phyloP scores from a whole-genome alignment of 2,329 filamentous ascomycete genomes.

The Epichloe amarillans region DNA sequence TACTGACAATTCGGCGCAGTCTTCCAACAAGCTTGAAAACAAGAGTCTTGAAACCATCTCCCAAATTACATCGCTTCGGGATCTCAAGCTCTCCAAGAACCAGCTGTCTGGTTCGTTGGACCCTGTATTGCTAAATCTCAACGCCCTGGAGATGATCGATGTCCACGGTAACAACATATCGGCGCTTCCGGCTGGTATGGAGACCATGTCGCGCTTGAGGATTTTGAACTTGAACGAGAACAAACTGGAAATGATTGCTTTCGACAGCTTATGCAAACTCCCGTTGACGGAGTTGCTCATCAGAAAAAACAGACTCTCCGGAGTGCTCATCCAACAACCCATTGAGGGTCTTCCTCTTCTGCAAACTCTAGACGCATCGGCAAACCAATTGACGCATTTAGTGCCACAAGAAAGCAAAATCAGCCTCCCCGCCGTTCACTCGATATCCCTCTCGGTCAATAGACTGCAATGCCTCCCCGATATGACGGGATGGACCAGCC shows the following conservation, averaged over 20 bases:
- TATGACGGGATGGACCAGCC: constrained; percentile 57
- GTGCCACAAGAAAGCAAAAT: constrained; percentile 32
- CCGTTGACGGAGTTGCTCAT: constrained; percentile 62
- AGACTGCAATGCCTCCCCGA: constrained; percentile 60
- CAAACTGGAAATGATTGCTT: constrained; percentile 55
- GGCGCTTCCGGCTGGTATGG: constrained; percentile 52
- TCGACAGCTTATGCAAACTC: constrained; percentile 52
- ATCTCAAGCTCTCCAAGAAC: constrained; percentile 74
- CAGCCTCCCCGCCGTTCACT: constrained; percentile 57
- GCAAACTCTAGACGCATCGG: constrained; percentile 64
- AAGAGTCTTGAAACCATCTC: constrained; percentile 58
- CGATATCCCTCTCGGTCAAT: constrained; percentile 69
- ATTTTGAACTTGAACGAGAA: constrained; percentile 74
- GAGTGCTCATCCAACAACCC: constrained; percentile 53
- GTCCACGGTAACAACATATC: constrained; percentile 69
- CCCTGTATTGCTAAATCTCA: constrained; percentile 47
- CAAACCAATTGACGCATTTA: constrained; percentile 55
- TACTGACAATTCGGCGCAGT: constrained; percentile 31
- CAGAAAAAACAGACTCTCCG: constrained; percentile 65
- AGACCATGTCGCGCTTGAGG: constrained; percentile 55
- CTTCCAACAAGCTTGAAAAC: constrained; percentile 68
- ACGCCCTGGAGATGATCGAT: constrained; percentile 66
- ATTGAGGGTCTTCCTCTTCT: constrained; percentile 48
- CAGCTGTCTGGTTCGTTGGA: constrained; percentile 56
- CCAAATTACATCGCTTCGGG: constrained; percentile 58